phyloP scores from a whole-genome alignment of 2,329 filamentous ascomycete genomes.

The Emmonsia crescens region DNA sequence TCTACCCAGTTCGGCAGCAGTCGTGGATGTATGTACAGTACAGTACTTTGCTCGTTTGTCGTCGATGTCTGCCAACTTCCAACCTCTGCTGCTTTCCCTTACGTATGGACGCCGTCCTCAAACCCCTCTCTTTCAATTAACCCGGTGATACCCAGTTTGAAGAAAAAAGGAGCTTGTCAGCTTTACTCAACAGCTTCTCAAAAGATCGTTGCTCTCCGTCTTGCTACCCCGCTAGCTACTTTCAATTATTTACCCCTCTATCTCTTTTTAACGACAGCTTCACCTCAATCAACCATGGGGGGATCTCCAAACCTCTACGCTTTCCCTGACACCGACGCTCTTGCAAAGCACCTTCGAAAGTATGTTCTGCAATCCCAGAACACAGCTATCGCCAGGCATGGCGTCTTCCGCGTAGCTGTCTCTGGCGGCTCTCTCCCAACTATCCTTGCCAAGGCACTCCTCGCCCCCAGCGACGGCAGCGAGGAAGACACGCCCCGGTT shows the following conservation, averaged over 20 bases:
- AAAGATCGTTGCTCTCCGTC: background rate
- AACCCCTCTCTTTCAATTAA: background rate
- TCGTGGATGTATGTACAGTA: no score
- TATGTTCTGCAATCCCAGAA: slow-evolving; percentile 78
- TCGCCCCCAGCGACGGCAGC: slow-evolving; percentile 43
- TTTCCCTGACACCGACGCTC: slow-evolving; percentile 57
- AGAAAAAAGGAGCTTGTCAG: background rate
- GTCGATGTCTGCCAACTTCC: background rate
- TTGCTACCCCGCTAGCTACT: background rate
- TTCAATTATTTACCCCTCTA: slow-evolving; percentile 6
- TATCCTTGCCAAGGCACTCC: slow-evolving; percentile 72
- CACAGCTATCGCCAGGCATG: slow-evolving; percentile 67
- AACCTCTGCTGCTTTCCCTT: background rate
- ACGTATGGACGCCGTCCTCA: background rate
- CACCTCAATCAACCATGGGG: slow-evolving; percentile 17
- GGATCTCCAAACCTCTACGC: slow-evolving; percentile 57
- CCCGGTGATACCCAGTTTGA: background rate
- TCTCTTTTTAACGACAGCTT: slow-evolving; percentile 4
- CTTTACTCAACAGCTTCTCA: background rate
- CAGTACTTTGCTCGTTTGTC: background rate
- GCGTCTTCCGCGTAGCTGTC: slow-evolving; percentile 79
- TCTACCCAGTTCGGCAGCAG: background rate
- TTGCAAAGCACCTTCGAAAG: slow-evolving; percentile 66
- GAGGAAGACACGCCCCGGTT: slow-evolving; percentile 59
- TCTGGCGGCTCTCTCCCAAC: slow-evolving; percentile 90